phyloP scores from a whole-genome alignment of 805 yeast genomes.

The Wickerhamiella qilinensis region DNA sequence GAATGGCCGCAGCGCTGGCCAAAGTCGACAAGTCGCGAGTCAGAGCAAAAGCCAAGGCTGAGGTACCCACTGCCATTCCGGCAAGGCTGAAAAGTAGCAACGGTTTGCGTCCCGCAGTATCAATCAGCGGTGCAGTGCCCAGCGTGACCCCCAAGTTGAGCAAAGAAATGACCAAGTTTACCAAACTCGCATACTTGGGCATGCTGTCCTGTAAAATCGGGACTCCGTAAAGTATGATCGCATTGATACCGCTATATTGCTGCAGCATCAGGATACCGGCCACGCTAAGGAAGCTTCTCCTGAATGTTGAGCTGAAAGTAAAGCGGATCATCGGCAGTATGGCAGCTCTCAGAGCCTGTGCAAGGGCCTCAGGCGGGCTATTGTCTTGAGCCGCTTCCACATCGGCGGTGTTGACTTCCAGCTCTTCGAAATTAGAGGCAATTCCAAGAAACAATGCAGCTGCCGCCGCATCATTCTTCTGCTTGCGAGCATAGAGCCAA shows the following conservation, averaged over 20 bases:
- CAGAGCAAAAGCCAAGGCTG: slow-evolving; percentile 53
- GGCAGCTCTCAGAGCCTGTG: not conserved
- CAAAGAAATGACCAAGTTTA: slow-evolving; percentile 63
- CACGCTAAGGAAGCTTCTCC: slow-evolving; percentile 45
- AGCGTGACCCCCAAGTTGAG: slow-evolving; percentile 64
- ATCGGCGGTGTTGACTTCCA: not conserved
- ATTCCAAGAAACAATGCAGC: slow-evolving; percentile 1
- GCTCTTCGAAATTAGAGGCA: not conserved
- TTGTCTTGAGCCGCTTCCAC: not conserved
- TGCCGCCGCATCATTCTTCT: not conserved
- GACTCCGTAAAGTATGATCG: slow-evolving; percentile 88
- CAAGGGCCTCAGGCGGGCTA: not conserved
- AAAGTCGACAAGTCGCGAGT: slow-evolving; percentile 28
- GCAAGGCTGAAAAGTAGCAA: slow-evolving; percentile 48
- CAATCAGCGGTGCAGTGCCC: slow-evolving; percentile 60
- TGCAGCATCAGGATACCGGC: slow-evolving; percentile 66
- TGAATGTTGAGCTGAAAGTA: slow-evolving; percentile 33
- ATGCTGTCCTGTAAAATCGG: slow-evolving; percentile 55
- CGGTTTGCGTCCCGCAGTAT: slow-evolving; percentile 57
- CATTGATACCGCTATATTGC: slow-evolving; percentile 85
- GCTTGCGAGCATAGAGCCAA: slow-evolving; percentile 36
- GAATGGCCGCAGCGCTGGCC: slow-evolving; percentile 47
- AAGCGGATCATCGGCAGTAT: slow-evolving; percentile 25
- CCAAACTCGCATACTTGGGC: slow-evolving; percentile 52
- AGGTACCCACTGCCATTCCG: slow-evolving; percentile 51